Conservation (phyloP, 768 basidiomycete genomes). For the Butyriboletus loyo region DNA sequence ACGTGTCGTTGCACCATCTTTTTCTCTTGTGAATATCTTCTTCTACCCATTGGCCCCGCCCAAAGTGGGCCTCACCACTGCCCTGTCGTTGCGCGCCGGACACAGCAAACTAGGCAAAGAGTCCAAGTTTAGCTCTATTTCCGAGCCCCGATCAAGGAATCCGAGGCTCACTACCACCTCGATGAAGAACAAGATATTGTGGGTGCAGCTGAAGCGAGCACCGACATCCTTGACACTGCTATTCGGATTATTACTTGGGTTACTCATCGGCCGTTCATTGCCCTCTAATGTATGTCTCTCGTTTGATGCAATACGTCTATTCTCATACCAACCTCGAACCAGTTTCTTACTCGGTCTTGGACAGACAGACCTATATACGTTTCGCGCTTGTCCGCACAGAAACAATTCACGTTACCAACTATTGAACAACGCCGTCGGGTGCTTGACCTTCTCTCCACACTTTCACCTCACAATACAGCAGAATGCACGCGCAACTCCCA, state of each 20-base stretch:
- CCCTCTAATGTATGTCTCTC: conserved; percentile 34
- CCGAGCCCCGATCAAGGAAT: background rate
- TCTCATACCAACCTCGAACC: background rate
- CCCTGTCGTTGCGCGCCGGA: background rate
- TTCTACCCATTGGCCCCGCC: background rate
- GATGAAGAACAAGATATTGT: conserved; percentile 27
- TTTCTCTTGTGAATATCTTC: background rate
- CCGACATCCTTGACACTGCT: conserved; percentile 55
- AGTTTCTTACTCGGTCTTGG: conserved; percentile 44
- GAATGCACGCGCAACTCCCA: conserved; percentile 88
- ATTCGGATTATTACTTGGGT: conserved; percentile 60
- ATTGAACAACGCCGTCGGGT: conserved; percentile 82
- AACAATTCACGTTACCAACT: conserved; percentile 72
- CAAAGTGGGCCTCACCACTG: background rate
- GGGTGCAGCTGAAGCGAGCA: conserved; percentile 40
- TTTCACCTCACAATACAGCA: conserved; percentile 89
- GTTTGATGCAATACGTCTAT: background rate
- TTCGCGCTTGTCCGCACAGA: conserved; percentile 51
- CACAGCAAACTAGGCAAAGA: background rate
- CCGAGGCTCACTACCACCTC: background rate
- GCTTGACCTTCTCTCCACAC: conserved; percentile 79
- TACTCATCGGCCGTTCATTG: conserved; percentile 51
- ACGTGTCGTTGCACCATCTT: background rate
- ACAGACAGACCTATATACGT: conserved; percentile 47
- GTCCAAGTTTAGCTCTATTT: background rate